Evolutionary conservation across 140 eudicot genomes (phyloP).

Genomic region (Ambrosia hybrid): DNA sequence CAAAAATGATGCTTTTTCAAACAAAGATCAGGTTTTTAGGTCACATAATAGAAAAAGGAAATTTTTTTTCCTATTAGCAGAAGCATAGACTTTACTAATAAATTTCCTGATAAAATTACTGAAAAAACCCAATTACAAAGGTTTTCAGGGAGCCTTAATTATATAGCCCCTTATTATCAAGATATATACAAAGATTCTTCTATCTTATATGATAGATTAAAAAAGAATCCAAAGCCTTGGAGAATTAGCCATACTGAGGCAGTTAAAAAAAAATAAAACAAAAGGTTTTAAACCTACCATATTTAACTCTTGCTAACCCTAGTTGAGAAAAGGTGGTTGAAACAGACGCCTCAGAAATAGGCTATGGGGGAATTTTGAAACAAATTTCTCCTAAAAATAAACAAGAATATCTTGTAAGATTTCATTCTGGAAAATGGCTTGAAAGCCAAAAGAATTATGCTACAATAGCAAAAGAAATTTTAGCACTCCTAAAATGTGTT

Average conservation of each 20-base stretch:
- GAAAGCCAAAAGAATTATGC: no score
- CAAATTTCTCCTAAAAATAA: neutral
- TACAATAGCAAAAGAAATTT: no score
- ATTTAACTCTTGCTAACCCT: neutral
- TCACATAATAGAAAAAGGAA: constrained; percentile 2
- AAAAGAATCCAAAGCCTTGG: neutral
- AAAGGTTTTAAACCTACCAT: neutral
- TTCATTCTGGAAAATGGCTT: no score
- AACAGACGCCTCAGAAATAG: neutral
- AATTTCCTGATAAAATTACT: neutral
- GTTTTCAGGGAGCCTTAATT: neutral
- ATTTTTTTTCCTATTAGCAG: neutral
- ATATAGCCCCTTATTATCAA: neutral
- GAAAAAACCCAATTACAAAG: no score
- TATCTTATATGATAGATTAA: neutral
- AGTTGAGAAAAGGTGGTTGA: neutral
- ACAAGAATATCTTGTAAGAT: no score
- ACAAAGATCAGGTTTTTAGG: neutral
- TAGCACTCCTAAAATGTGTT: no score
- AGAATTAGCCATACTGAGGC: neutral
- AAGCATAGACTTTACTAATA: neutral
- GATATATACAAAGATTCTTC: neutral
- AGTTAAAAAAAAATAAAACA: neutral
- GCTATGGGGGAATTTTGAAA: neutral
- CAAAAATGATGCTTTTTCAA: neutral